phyloP scores from a whole-genome alignment of 129 eudicot genomes.

The Sambucus nigra region DNA sequence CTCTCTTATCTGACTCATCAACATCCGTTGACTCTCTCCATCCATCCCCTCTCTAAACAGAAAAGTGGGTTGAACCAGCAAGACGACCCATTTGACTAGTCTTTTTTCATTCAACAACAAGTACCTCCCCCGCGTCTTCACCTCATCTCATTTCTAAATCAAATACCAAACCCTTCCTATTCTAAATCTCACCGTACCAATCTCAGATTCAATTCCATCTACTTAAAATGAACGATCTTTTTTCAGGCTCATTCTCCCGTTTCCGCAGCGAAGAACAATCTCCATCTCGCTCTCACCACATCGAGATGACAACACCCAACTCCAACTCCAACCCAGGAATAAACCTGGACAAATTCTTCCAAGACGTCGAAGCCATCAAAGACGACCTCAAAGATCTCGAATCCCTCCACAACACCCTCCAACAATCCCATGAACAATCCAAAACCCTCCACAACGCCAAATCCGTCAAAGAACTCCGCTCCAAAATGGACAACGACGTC shows the following conservation, averaged over 20 bases:
- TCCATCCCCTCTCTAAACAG: not conserved
- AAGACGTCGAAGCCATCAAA: slow-evolving; percentile 65
- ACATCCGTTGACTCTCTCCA: slow-evolving; percentile 5
- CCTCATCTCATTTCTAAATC: not conserved
- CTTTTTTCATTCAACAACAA: not conserved
- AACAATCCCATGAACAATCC: slow-evolving; percentile 49
- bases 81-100: slow-evolving; percentile 5
- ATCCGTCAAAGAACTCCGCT: slow-evolving; percentile 44
- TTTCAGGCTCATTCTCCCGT: slow-evolving; percentile 64
- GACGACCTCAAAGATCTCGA: slow-evolving; percentile 57
- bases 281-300: slow-evolving; percentile 29
- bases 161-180: not conserved
- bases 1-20: slow-evolving; percentile 6
- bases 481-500: slow-evolving; percentile 65
- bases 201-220: not conserved
- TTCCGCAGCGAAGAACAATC: slow-evolving; percentile 41
- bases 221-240: slow-evolving; percentile 57
- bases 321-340: slow-evolving; percentile 24
- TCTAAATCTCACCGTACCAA: not conserved
- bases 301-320: slow-evolving; percentile 33
- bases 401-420: slow-evolving; percentile 39
- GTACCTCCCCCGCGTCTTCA: not conserved
- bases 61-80: not conserved
- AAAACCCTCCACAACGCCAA: slow-evolving; percentile 71
- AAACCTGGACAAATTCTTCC: slow-evolving; percentile 66